Evolutionary conservation across 2,329 filamentous ascomycete genomes (phyloP), one percentile per base, ranked within the genome.

Genomic region (Sporothrix globosa): DNA sequence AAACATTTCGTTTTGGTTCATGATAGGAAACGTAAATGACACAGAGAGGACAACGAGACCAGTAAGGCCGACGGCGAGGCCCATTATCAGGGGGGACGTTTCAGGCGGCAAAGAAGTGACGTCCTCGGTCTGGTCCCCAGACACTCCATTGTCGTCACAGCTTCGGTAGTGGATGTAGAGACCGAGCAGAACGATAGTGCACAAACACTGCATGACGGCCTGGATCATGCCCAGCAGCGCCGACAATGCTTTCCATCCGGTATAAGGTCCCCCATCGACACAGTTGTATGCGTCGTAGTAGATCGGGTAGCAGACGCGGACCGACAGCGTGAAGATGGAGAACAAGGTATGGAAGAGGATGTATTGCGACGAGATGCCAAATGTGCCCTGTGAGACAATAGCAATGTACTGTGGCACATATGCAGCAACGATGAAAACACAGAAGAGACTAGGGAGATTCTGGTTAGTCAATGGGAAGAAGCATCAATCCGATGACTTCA

Each of bases 271-370:
- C 14, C 27, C 53, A 13, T 56, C 19, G 27, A 56, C 27, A 19
- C 53, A 56, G 14, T 56, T 56, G 53, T 39, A 68, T 7, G 52
- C 67, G 24, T 34, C 21, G 52, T 68, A 68, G 44, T 58, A 68
- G 9, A 68, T 58, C 7, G 67, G 67, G 14, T 68, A 34, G 52
- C 41, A 48, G 34, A 68, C 44, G 19, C 67, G 67, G 7, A 68
- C 52, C 54, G 67, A 34, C 52, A 68, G 67, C 39, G 67, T 68
- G 14, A 60, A 58, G 24, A 60, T 17, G 14, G 67, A 68, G 39
- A 68, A 68, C n/a, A 68, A 21, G 54, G 52, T 21, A 52, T 68
- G 67, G 14, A 68, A 69, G 54, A 66, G 66, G 17, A 63, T 63
- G 41, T 65, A 69, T 10, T 41, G 60, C n/a, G 53, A 56, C 27